Base-by-base conservation (phyloP, 208 protist species). In the Lotmaria passim region DNA sequence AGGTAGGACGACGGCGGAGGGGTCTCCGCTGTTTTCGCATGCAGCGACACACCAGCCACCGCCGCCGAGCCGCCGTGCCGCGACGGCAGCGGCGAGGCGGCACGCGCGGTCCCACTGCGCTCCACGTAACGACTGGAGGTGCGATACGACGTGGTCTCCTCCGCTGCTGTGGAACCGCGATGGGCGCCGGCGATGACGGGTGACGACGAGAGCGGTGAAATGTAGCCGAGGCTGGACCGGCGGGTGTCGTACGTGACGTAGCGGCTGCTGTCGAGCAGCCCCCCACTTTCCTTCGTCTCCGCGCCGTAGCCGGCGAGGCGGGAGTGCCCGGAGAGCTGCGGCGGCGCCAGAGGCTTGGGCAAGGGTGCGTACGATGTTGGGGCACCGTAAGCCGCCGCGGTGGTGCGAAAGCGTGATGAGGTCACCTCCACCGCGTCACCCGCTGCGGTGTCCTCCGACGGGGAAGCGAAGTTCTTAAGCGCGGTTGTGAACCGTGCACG, bases 1-100 rank as follows among this genome's bases (percentile, higher is more conserved):
- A 93, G 79, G 46, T 67, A 70, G 12, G 46, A 48, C n/a, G 56
- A 65, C 5, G 59, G 55, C 10, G 64, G 47, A 0, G 39, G 30
- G 0, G 47, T 1, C 19, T n/a, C 46, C 33, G 21, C 12, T 28
- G 46, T 17, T 23, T 66, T 66, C 3, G n/a, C 10, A 6, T 46
- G 60, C 33, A 55, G 26, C 28, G 47, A 23, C 1, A 21, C 3
- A 3, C 60, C 60, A 0, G 60, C 60, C 44, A 36, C 43, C 21
- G 60, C 46, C 5, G 46, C 46, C n/a, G n/a, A n/a, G 4, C 30
- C 23, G 33, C 60, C 34, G 33, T 56, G 17, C 31, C 46, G 60
- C 60, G 23, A 7, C 3, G 60, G 31, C 2, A 19, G 31, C 1
- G 46, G 30, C 26, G 46, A 24, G 47, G 36, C 3, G 23, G 30